These are phyloP conservation scores for Akanthomyces uredinophilus DNA, from an alignment of 2,329 filamentous ascomycete genomes.

Conservation along the genomic window DNA sequence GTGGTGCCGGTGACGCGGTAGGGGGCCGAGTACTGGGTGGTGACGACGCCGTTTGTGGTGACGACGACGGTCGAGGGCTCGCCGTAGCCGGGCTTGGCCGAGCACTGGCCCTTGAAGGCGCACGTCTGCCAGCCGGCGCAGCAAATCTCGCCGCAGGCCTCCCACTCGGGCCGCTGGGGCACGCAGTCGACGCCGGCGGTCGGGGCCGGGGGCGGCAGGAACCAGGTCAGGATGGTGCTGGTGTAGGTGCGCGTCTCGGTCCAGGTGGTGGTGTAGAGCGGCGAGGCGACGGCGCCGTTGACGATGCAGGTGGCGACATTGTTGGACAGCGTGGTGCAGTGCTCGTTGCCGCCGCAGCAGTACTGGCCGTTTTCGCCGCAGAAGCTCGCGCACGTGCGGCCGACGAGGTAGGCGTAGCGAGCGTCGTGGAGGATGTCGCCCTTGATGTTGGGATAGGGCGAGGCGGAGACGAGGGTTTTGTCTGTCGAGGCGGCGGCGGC, in stretches of 20 bases:
- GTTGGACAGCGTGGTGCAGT: slow-evolving; percentile 45
- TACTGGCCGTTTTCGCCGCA: slow-evolving; percentile 52
- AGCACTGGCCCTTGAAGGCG: slow-evolving; percentile 52
- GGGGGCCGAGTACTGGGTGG: slow-evolving; percentile 49
- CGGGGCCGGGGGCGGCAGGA: slow-evolving; percentile 40
- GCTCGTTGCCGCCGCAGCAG: slow-evolving; percentile 46
- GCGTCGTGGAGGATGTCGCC: slow-evolving; percentile 38
- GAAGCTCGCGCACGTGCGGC: slow-evolving; percentile 44
- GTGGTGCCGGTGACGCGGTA: slow-evolving; percentile 52
- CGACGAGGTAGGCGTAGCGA: slow-evolving; percentile 47
- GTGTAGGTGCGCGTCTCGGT: slow-evolving; percentile 57
- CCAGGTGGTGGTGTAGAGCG: slow-evolving; percentile 52
- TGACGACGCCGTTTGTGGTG: slow-evolving; percentile 43
- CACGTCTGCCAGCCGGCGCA: slow-evolving; percentile 68
- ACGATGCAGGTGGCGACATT: slow-evolving; percentile 46
- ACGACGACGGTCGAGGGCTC: slow-evolving; percentile 38
- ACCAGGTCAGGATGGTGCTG: slow-evolving; percentile 50
- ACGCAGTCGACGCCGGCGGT: slow-evolving; percentile 44
- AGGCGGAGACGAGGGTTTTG: slow-evolving; percentile 24
- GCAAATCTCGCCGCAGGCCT: slow-evolving; percentile 63
- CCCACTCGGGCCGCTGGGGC: slow-evolving; percentile 48
- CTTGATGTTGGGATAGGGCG: slow-evolving; percentile 42
- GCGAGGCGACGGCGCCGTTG: slow-evolving; percentile 28
- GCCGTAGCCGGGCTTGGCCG: slow-evolving; percentile 45
- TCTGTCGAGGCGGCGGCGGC: slow-evolving; percentile 24